A percentile compares a stretch with the other conserved stretches of the same genome.
These are phyloP conservation scores for Gymnopilus junonius DNA, from an alignment of 768 basidiomycete species.

Conservation along the genomic window DNA sequence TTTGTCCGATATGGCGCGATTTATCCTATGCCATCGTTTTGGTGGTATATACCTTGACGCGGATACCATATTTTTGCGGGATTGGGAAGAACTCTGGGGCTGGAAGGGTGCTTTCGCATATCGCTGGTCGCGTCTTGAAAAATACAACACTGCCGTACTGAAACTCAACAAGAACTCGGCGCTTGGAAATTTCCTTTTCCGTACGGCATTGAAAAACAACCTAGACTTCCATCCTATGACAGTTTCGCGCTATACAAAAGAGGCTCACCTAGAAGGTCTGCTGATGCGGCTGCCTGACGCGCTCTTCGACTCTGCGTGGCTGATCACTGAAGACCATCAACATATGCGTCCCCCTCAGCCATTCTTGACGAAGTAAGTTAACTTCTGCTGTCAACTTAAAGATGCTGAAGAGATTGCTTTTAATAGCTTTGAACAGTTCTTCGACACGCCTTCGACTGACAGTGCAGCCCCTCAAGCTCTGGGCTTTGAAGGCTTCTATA, in stretches of 20 bases:
- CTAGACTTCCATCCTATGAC: slow-evolving; percentile 99
- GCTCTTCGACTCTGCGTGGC: slow-evolving; percentile 95
- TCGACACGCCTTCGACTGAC: slow-evolving; percentile 73
- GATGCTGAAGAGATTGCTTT: neutral
- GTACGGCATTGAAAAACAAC: slow-evolving; percentile 90
- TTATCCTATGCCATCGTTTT: slow-evolving; percentile 95
- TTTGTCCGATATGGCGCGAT: slow-evolving; percentile 95
- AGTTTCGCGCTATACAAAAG: slow-evolving; percentile 87
- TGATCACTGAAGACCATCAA: slow-evolving; percentile 92
- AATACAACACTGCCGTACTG: slow-evolving; percentile 96
- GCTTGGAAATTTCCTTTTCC: slow-evolving; percentile 90
- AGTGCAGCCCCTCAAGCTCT: slow-evolving; percentile 86
- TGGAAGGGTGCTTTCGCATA: slow-evolving; percentile 98
- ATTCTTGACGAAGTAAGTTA: slow-evolving; percentile 79
- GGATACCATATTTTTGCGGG: slow-evolving; percentile 92
- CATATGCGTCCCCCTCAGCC: slow-evolving; percentile 93
- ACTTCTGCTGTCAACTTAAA: slow-evolving; percentile 9
- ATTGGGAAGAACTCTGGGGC: slow-evolving; percentile 99
- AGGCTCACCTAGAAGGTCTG: slow-evolving; percentile 83
- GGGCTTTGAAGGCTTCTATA: slow-evolving; percentile 96
- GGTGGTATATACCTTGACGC: slow-evolving; percentile 98
- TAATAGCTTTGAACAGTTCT: slow-evolving; percentile 84
- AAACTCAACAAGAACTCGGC: slow-evolving; percentile 93
- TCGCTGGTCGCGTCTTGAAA: slow-evolving; percentile 90
- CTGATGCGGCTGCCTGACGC: slow-evolving; percentile 92